Percentiles rank a stretch among this genome's conserved stretches.
Evolutionary conservation across 2,329 filamentous ascomycete genomes (phyloP).

Genomic region (Corynespora cassiicola): DNA sequence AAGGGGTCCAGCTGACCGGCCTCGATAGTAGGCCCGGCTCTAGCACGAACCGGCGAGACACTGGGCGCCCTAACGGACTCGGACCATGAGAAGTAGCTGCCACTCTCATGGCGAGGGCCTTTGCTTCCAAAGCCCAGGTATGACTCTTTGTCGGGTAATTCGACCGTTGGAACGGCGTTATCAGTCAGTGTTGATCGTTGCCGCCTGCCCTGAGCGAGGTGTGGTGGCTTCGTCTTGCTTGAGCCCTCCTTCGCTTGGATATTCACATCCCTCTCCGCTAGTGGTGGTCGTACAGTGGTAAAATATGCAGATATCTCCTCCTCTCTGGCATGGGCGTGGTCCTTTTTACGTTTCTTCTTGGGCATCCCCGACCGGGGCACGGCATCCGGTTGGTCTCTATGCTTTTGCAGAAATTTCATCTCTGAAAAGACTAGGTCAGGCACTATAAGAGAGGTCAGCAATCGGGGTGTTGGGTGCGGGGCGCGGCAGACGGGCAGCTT

Average conservation of each 20-base stretch:
- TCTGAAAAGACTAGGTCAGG: constrained; percentile 60
- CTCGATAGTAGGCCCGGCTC: constrained; percentile 11
- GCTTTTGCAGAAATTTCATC: constrained; percentile 55
- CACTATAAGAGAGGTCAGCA: constrained; percentile 45
- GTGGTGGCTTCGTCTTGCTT: constrained; percentile 5
- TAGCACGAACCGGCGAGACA: constrained; percentile 14
- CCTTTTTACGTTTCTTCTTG: constrained; percentile 41
- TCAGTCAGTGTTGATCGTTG: constrained; percentile 18
- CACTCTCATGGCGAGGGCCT: constrained; percentile 35
- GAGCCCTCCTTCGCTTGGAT: constrained; percentile 17
- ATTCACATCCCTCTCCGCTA: constrained; percentile 31
- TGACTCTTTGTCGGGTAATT: constrained; percentile 38
- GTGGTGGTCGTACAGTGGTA: constrained; percentile 32
- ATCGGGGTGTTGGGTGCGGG: constrained; percentile 15
- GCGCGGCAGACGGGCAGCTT: constrained; percentile 22
- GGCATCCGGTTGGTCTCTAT: constrained; percentile 33
- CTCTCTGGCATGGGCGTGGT: constrained; percentile 38
- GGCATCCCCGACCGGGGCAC: constrained; percentile 23
- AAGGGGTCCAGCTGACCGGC: constrained; percentile 16
- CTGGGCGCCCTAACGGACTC: constrained; percentile 42
- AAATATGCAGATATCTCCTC: constrained; percentile 57
- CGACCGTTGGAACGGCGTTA: constrained; percentile 32
- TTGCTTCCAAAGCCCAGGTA: constrained; percentile 48
- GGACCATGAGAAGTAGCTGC: constrained; percentile 51
- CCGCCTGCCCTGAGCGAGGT: constrained; percentile 11